Conservation (phyloP, 495 filamentous ascomycete species). For the Gamarada debralockiae region DNA sequence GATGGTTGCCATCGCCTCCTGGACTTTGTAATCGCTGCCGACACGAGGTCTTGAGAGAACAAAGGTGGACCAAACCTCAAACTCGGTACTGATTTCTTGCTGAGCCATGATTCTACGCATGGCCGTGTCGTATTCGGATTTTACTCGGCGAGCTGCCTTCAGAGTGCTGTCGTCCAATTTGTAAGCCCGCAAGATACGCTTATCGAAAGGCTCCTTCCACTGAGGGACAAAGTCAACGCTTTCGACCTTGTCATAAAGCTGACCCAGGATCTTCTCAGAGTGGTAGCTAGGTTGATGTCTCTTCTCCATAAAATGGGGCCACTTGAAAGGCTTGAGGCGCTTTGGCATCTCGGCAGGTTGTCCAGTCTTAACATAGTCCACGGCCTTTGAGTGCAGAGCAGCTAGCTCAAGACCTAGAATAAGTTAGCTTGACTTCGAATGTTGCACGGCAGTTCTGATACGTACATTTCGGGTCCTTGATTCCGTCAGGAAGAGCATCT, state of each 20-base stretch:
- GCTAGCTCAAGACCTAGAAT: slow-evolving; percentile 57
- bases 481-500: slow-evolving; percentile 58
- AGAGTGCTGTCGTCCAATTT: slow-evolving; percentile 48
- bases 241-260: slow-evolving; percentile 68
- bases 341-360: slow-evolving; percentile 63
- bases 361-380: slow-evolving; percentile 93
- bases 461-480: slow-evolving; percentile 63
- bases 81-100: slow-evolving; percentile 81
- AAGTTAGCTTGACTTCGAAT: slow-evolving; percentile 29
- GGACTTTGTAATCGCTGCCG: slow-evolving; percentile 75
- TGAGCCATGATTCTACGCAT: slow-evolving; percentile 82
- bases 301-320: slow-evolving; percentile 94
- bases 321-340: slow-evolving; percentile 53
- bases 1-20: slow-evolving; percentile 74
- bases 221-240: slow-evolving; percentile 62
- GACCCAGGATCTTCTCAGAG: slow-evolving; percentile 72
- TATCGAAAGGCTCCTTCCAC: slow-evolving; percentile 69
- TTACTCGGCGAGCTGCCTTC: slow-evolving; percentile 58
- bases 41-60: slow-evolving; percentile 65
- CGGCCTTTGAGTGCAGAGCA: slow-evolving; percentile 79
- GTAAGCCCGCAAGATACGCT: slow-evolving; percentile 66
- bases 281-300: slow-evolving; percentile 50
- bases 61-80: slow-evolving; percentile 87
- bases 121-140: slow-evolving; percentile 70
- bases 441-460: background rate